These are phyloP conservation scores for Chlorophyllum brunneum DNA, from an alignment of 768 basidiomycete species.

Conservation along the genomic window DNA sequence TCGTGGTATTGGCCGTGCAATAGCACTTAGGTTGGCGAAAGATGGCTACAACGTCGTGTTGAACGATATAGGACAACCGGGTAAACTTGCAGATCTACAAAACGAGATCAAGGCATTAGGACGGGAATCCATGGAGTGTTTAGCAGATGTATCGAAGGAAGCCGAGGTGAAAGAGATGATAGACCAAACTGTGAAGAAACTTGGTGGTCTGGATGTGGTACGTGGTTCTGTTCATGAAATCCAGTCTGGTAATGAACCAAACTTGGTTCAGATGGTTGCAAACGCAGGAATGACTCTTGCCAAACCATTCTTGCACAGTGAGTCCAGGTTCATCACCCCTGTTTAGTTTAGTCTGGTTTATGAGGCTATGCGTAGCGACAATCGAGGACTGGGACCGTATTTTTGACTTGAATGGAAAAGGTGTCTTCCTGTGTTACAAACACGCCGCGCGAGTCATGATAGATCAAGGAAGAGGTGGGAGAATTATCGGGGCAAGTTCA, in stretches of 20 bases:
- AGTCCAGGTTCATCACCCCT: not conserved
- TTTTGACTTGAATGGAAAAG: conserved; percentile 50
- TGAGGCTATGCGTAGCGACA: conserved; percentile 25
- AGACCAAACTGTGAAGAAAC: conserved; percentile 11
- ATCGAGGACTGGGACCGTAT: conserved; percentile 36
- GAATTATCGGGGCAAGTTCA: conserved; percentile 49
- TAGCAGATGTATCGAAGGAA: conserved; percentile 18
- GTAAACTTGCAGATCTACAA: conserved; percentile 12
- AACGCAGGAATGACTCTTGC: conserved; percentile 7
- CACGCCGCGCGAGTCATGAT: conserved; percentile 60
- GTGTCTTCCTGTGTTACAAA: conserved; percentile 60
- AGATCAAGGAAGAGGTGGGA: conserved; percentile 49
- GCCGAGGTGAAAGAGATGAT: conserved; percentile 18
- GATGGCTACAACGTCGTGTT: conserved; percentile 41
- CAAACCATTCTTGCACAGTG: conserved; percentile 1
- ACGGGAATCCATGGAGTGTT: not conserved
- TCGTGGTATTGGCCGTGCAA: conserved; percentile 44
- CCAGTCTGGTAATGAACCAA: not conserved
- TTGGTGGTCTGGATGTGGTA: conserved; percentile 20
- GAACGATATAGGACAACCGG: conserved; percentile 27
- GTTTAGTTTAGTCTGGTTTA: no score
- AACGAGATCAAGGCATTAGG: conserved; percentile 13
- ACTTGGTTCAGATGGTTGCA: conserved; percentile 1
- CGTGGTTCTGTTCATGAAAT: not conserved
- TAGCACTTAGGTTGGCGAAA: conserved; percentile 37